phyloP scores from a whole-genome alignment of 768 basidiomycete species.

The Podaxis sp. region DNA sequence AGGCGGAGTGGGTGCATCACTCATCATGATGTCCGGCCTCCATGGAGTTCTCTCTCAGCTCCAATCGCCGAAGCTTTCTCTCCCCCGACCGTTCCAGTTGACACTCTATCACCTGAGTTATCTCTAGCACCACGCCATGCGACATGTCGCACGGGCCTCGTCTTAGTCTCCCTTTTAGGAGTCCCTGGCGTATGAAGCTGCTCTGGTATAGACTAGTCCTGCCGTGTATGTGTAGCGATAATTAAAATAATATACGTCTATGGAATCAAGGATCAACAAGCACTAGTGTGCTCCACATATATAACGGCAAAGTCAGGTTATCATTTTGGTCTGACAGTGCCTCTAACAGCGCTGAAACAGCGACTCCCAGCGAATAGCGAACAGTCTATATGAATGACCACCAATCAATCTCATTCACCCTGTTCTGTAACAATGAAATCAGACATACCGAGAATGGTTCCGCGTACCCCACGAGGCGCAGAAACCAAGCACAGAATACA shows the following conservation, averaged over 20 bases:
- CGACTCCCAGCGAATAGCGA: slow-evolving; percentile 63
- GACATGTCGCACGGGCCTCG: not conserved
- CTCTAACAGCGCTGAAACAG: slow-evolving; percentile 75
- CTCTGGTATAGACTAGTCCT: not conserved
- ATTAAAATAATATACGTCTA: slow-evolving; percentile 11
- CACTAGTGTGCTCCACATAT: slow-evolving; percentile 88
- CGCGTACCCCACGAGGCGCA: slow-evolving; percentile 68
- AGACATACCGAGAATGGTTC: slow-evolving; percentile 75
- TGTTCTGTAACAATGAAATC: not conserved
- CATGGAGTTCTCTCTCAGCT: not conserved
- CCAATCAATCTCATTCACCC: not conserved
- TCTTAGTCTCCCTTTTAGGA: not conserved
- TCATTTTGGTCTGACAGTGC: slow-evolving; percentile 96
- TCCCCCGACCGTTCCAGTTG: not conserved
- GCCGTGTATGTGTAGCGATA: not conserved
- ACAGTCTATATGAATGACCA: slow-evolving; percentile 43
- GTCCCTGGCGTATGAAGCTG: not conserved
- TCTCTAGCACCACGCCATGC: not conserved
- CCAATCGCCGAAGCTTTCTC: not conserved
- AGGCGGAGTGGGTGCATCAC: not conserved
- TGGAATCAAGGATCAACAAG: slow-evolving; percentile 38
- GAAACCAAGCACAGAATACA: slow-evolving; percentile 61
- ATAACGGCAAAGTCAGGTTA: slow-evolving; percentile 94
- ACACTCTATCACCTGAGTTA: not conserved
- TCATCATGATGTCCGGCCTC: not conserved